phyloP scores from a whole-genome alignment of 257 asterid genomes.

The Salvia rosmarinus region DNA sequence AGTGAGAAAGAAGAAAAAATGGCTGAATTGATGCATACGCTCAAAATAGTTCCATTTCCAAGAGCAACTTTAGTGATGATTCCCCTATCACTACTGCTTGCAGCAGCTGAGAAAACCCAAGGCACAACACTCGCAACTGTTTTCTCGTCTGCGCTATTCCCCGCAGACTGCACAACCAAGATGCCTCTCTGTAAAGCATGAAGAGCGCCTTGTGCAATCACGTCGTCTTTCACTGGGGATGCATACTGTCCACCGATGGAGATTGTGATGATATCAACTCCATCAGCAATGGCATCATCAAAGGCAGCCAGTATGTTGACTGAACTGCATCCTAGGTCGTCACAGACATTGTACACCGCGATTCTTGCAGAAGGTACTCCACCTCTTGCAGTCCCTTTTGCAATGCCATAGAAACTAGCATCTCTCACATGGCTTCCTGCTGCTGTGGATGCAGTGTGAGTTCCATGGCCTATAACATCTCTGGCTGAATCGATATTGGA shows the following conservation, averaged over 20 bases:
- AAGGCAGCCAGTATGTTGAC: conserved; percentile 37
- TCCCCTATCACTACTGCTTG: conserved; percentile 34
- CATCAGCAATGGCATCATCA: conserved; percentile 46
- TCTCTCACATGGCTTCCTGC: conserved; percentile 41
- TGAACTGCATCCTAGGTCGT: conserved; percentile 8
- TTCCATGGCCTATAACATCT: conserved; percentile 47
- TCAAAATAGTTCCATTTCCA: conserved; percentile 34
- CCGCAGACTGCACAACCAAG: conserved; percentile 20
- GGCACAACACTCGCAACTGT: conserved; percentile 22
- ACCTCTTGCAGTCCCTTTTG: conserved; percentile 48
- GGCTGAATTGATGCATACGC: neutral
- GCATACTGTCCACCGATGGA: neutral
- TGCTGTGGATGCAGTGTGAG: conserved; percentile 52
- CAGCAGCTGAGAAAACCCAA: conserved; percentile 42
- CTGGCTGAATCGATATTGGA: conserved; percentile 24
- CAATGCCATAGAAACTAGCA: conserved; percentile 50
- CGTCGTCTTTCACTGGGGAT: neutral
- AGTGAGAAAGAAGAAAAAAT: neutral
- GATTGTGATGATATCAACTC: conserved; percentile 34
- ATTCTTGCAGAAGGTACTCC: conserved; percentile 49
- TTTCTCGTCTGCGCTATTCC: neutral
- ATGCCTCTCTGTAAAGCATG: conserved; percentile 18
- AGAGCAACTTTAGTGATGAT: conserved; percentile 32
- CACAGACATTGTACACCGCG: conserved; percentile 44
- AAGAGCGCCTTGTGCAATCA: conserved; percentile 17